Percentiles rank a stretch among this genome's conserved stretches.
phyloP scores from a whole-genome alignment of 768 basidiomycete species.

The Panaeolus papilionaceus region DNA sequence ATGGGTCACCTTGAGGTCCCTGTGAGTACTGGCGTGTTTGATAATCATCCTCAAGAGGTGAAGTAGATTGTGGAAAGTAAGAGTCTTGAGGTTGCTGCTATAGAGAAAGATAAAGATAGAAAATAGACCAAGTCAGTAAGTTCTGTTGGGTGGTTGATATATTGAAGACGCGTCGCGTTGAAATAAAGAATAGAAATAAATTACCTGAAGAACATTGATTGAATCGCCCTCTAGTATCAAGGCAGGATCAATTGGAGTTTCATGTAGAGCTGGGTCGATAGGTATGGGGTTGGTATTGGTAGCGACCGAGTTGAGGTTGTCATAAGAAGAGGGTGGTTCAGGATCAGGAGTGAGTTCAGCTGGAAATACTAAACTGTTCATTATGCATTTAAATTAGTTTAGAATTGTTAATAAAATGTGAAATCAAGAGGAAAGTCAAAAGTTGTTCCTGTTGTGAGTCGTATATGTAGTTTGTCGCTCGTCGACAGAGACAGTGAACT shows the following conservation, averaged over 20 bases:
- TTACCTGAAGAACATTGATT: constrained; percentile 41
- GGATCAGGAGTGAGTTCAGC: constrained; percentile 52
- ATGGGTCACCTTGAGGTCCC: constrained; percentile 84
- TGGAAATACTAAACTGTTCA: constrained; percentile 71
- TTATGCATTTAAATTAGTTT: constrained; percentile 39
- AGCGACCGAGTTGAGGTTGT: constrained; percentile 64
- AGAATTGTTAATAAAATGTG: constrained; percentile 19
- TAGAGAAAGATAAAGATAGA: constrained; percentile 19
- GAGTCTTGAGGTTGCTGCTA: constrained; percentile 34
- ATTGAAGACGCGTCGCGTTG: constrained; percentile 75
- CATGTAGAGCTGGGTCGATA: constrained; percentile 79
- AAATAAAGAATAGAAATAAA: constrained; percentile 25
- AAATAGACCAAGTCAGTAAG: neutral
- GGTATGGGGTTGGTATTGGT: constrained; percentile 67
- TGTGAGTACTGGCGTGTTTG: constrained; percentile 63
- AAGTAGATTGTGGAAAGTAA: constrained; percentile 32
- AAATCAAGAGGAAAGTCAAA: constrained; percentile 13
- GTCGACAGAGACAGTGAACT: constrained; percentile 51
- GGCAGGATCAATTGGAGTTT: constrained; percentile 58
- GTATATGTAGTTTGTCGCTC: constrained; percentile 29
- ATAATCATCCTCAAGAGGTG: constrained; percentile 36
- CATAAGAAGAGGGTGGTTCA: constrained; percentile 61
- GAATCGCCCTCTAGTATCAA: constrained; percentile 41
- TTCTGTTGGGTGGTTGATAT: constrained; percentile 22
- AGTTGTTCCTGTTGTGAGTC: too few species aligned